A percentile compares a stretch with the other conserved stretches of the same genome.
Evolutionary conservation across 345 rosid genomes (phyloP).

Genomic region (Physaria fendleri): DNA sequence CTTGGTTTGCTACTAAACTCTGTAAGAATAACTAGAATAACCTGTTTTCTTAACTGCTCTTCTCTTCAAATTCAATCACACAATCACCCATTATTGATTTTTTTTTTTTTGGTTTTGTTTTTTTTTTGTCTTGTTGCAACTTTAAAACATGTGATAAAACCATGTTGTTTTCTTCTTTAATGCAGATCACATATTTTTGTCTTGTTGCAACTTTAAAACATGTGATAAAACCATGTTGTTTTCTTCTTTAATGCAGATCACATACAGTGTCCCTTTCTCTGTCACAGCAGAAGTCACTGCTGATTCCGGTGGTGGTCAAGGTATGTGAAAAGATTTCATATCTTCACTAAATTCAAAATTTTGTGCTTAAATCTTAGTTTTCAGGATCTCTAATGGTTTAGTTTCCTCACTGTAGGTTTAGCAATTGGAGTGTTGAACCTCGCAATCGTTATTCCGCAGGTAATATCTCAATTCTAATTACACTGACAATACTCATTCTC

Average conservation of each 20-base stretch:
- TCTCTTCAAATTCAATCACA: neutral
- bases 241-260: conserved; percentile 49
- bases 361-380: neutral
- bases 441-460: conserved; percentile 94
- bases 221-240: neutral
- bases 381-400: neutral
- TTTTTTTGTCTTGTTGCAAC: conserved; percentile 1
- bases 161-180: neutral
- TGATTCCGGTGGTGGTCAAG: conserved; percentile 96
- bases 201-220: neutral
- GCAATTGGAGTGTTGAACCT: conserved; percentile 95
- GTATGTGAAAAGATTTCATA: conserved; percentile 30
- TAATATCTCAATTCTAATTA: conserved; percentile 9
- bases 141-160: neutral
- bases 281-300: conserved; percentile 91
- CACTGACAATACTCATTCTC: neutral
- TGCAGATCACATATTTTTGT: conserved; percentile 59
- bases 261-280: conserved; percentile 89
- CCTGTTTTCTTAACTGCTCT: neutral
- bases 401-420: conserved; percentile 43
- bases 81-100: neutral
- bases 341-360: conserved; percentile 2
- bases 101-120: neutral
- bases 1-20: conserved; percentile 98
- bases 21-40: conserved; percentile 51